phyloP scores from a whole-genome alignment of 352 stramenopile genomes.

The Peronosclerospora sorghi region DNA sequence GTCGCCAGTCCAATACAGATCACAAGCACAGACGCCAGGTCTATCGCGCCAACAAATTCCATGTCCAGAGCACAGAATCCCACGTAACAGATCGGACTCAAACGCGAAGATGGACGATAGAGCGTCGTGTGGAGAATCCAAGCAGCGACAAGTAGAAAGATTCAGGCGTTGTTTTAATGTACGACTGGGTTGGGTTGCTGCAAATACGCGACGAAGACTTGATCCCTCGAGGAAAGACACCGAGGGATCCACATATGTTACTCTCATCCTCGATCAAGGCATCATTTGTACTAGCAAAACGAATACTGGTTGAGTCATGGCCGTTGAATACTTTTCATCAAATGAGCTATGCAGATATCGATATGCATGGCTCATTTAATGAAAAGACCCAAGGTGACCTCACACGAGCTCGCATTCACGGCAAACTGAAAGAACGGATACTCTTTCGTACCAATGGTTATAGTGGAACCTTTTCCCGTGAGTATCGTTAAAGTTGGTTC shows the following conservation, averaged over 20 bases:
- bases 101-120: conserved; percentile 28
- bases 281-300: conserved; percentile 48
- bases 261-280: conserved; percentile 37
- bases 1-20: conserved; percentile 65
- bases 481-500: conserved; percentile 22
- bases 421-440: conserved; percentile 68
- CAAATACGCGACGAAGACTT: conserved; percentile 54
- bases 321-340: conserved; percentile 42
- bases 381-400: conserved; percentile 70
- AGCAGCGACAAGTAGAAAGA: conserved; percentile 66
- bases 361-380: no score
- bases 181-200: conserved; percentile 32
- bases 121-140: conserved; percentile 28
- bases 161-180: conserved; percentile 41
- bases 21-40: conserved; percentile 54
- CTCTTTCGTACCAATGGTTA: conserved; percentile 30
- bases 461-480: conserved; percentile 14
- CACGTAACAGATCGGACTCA: conserved; percentile 56
- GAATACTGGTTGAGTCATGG: conserved; percentile 28
- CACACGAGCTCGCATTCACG: conserved; percentile 47
- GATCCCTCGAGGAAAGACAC: conserved; percentile 44
- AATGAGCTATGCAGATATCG: conserved; percentile 45
- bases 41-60: conserved; percentile 51
- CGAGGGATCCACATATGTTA: conserved; percentile 53
- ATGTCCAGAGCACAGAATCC: conserved; percentile 45